A percentile compares a stretch with the other conserved stretches of the same genome.
phyloP scores from a whole-genome alignment of 2,329 filamentous ascomycete species.

The Moelleriella libera region DNA sequence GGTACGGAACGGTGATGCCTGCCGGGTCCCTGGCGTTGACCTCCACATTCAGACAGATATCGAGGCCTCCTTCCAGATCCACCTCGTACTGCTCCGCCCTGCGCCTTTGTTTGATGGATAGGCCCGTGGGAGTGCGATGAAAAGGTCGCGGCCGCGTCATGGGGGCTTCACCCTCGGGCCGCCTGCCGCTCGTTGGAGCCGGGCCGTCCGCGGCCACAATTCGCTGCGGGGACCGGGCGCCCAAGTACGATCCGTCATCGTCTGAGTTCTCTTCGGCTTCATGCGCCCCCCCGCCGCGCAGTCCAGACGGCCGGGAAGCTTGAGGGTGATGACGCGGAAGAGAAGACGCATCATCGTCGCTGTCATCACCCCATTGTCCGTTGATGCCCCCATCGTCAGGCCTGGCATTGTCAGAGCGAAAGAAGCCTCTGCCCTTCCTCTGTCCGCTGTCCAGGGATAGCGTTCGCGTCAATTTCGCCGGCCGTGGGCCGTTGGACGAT shows the following conservation, averaged over 20 bases:
- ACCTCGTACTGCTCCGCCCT: slow-evolving; percentile 43
- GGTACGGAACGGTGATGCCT: slow-evolving; percentile 78
- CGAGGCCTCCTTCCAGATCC: slow-evolving; percentile 69
- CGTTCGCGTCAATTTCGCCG: slow-evolving; percentile 36
- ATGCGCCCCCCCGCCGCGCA: slow-evolving; percentile 25
- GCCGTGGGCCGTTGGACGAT: slow-evolving; percentile 20
- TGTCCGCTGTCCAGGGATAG: slow-evolving; percentile 46
- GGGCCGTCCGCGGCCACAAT: slow-evolving; percentile 15
- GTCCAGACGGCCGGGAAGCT: slow-evolving; percentile 13
- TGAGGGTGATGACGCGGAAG: slow-evolving; percentile 8
- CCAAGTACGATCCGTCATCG: slow-evolving; percentile 46
- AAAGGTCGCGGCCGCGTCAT: slow-evolving; percentile 27
- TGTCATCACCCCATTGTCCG: slow-evolving; percentile 33
- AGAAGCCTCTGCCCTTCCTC: slow-evolving; percentile 24
- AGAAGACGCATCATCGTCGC: slow-evolving; percentile 21
- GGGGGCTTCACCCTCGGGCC: slow-evolving; percentile 8
- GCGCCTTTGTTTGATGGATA: slow-evolving; percentile 47
- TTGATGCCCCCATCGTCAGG: slow-evolving; percentile 40
- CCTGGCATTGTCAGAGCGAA: slow-evolving; percentile 25
- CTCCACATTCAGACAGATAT: slow-evolving; percentile 82
- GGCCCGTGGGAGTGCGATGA: slow-evolving; percentile 55
- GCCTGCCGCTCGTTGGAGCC: slow-evolving; percentile 9
- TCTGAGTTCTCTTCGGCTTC: slow-evolving; percentile 31
- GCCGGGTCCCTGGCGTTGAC: slow-evolving; percentile 73
- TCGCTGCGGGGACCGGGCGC: slow-evolving; percentile 20